Evolutionary conservation across 2,329 filamentous ascomycete genomes (phyloP).

Genomic region (Exophiala bonariae): DNA sequence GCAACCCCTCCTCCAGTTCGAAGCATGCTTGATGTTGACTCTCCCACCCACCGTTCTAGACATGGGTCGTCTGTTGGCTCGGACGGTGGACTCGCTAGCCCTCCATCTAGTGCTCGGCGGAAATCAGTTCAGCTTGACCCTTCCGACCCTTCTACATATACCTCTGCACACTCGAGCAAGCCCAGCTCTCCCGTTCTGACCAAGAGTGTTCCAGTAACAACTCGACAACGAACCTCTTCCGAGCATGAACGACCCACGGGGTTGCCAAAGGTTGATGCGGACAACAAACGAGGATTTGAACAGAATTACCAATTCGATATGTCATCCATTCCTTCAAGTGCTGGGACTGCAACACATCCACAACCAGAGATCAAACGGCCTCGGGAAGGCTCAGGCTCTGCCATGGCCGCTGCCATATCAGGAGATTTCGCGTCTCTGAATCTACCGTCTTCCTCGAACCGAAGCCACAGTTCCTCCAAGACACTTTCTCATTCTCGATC

Average conservation of each 20-base stretch:
- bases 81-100: slow-evolving; percentile 36
- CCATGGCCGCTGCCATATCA: slow-evolving; percentile 50
- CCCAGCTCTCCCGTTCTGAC: slow-evolving; percentile 32
- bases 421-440: slow-evolving; percentile 38
- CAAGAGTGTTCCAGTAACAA: slow-evolving; percentile 32
- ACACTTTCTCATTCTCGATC: slow-evolving; percentile 41
- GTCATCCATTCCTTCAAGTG: slow-evolving; percentile 44
- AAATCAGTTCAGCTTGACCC: slow-evolving; percentile 41
- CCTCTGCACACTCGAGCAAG: slow-evolving; percentile 35
- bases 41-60: slow-evolving; percentile 31
- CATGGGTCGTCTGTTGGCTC: slow-evolving; percentile 42
- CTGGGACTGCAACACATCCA: slow-evolving; percentile 34
- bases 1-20: slow-evolving; percentile 62
- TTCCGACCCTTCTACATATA: slow-evolving; percentile 31
- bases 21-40: slow-evolving; percentile 65
- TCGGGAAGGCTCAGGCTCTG: slow-evolving; percentile 38
- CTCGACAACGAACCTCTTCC: slow-evolving; percentile 33
- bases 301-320: slow-evolving; percentile 45
- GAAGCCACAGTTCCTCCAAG: slow-evolving; percentile 38
- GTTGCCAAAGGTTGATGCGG: slow-evolving; percentile 26
- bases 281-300: slow-evolving; percentile 32
- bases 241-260: slow-evolving; percentile 30
- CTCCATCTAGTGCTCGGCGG: slow-evolving; percentile 26
- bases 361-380: slow-evolving; percentile 42
- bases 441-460: neutral